Evolutionary conservation across 2,329 filamentous ascomycete species (phyloP).

Genomic region (Exserohilum rostratum): DNA sequence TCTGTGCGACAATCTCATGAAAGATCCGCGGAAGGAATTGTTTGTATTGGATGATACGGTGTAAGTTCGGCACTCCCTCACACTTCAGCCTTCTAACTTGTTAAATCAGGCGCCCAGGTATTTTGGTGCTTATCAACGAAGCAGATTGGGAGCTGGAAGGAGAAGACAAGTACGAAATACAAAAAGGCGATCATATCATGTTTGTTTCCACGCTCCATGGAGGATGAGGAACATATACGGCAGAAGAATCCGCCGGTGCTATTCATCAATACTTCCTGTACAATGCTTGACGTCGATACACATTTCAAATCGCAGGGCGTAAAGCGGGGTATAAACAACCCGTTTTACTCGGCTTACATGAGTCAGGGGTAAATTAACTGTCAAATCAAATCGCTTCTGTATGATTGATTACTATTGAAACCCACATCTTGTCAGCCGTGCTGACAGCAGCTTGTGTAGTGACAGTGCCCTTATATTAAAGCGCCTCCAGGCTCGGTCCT

Average conservation of each 20-base stretch:
- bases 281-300: too few relatives aligned
- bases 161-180: slow-evolving; percentile 86
- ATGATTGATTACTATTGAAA: too few relatives aligned
- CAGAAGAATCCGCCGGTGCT: neutral
- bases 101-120: slow-evolving; percentile 79
- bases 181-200: slow-evolving; percentile 82
- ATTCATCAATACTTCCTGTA: neutral
- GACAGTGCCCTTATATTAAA: too few relatives aligned
- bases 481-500: too few relatives aligned
- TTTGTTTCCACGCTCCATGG: slow-evolving; percentile 98
- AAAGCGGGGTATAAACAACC: too few relatives aligned
- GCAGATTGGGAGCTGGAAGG: slow-evolving; percentile 98
- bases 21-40: slow-evolving; percentile 80
- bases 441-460: too few relatives aligned
- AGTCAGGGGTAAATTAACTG: neutral
- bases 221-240: slow-evolving; percentile 60
- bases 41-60: slow-evolving; percentile 88
- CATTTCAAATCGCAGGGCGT: too few relatives aligned
- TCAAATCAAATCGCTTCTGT: too few relatives aligned
- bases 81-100: slow-evolving; percentile 20
- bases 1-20: slow-evolving; percentile 83
- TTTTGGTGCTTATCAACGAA: slow-evolving; percentile 96
- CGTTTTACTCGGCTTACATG: neutral
- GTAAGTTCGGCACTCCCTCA: slow-evolving; percentile 60
- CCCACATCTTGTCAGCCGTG: too few relatives aligned